Conservation (phyloP, 2,329 filamentous ascomycete genomes). For the Coniochaeta prunicola region DNA sequence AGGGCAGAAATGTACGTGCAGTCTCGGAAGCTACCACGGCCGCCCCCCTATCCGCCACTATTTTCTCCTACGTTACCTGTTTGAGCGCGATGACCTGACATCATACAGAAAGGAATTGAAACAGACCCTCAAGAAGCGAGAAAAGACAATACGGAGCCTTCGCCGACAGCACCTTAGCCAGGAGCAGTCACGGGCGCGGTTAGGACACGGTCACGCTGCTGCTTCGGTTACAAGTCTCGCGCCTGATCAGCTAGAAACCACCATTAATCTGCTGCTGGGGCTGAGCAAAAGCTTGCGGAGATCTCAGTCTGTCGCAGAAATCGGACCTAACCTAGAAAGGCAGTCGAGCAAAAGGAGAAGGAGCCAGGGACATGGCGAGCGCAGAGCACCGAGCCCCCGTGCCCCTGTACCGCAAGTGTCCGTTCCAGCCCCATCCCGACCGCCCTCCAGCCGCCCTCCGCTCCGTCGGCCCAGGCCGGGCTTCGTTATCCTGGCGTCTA, state of each 20-base stretch:
- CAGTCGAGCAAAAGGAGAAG: not conserved
- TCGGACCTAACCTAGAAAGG: not conserved
- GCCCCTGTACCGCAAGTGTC: not conserved
- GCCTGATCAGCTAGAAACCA: not conserved
- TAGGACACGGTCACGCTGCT: not conserved
- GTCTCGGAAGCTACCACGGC: not conserved
- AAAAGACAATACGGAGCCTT: not conserved
- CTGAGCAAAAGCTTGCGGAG: not conserved
- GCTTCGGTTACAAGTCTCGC: not conserved
- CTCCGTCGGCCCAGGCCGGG: not conserved
- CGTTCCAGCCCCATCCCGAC: not conserved
- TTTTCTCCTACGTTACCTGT: not conserved
- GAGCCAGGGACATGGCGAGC: not conserved
- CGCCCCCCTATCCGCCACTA: not conserved
- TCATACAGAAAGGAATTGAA: not conserved
- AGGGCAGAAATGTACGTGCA: not conserved
- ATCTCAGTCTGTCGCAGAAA: not conserved
- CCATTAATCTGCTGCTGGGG: not conserved
- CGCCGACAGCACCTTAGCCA: not conserved
- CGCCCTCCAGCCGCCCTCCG: not conserved
- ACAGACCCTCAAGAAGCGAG: not conserved
- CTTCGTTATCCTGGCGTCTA: not conserved
- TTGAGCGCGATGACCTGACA: not conserved
- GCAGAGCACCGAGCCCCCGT: not conserved
- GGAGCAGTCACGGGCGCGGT: not conserved